These are phyloP conservation scores for Cordyceps fumosorosea DNA, from an alignment of 2,329 filamentous ascomycete genomes.

Conservation along the genomic window DNA sequence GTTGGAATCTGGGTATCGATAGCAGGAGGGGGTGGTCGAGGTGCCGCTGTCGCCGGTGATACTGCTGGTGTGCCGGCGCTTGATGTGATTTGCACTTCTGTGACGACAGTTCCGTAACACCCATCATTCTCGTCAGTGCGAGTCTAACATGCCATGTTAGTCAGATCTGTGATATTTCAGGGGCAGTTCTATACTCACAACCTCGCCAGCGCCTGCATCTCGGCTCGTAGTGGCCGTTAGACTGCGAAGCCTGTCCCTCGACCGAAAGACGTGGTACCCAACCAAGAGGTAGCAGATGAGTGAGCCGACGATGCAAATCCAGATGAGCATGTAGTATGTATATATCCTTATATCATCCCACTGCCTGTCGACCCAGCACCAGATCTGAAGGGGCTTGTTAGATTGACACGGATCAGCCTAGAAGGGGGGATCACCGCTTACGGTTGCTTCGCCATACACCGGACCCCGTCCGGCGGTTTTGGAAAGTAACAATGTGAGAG, in stretches of 20 bases:
- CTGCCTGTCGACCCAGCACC: conserved; percentile 53
- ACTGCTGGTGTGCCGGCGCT: neutral
- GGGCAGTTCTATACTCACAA: conserved; percentile 21
- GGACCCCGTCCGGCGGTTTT: conserved; percentile 28
- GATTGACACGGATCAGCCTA: neutral
- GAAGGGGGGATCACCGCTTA: conserved; percentile 27
- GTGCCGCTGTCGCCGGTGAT: neutral
- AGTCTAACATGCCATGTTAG: conserved; percentile 1
- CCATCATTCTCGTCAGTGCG: conserved; percentile 22
- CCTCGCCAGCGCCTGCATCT: conserved; percentile 25
- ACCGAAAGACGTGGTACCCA: conserved; percentile 53
- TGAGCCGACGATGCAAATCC: conserved; percentile 51
- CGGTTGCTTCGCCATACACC: conserved; percentile 52
- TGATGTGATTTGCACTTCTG: conserved; percentile 35
- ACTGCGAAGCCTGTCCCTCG: conserved; percentile 49
- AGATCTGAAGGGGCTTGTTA: conserved; percentile 36
- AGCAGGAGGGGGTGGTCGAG: neutral
- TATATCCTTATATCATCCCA: conserved; percentile 54
- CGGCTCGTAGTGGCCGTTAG: conserved; percentile 34
- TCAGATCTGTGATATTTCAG: neutral
- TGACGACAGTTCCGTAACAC: conserved; percentile 46
- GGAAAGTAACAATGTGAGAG: conserved; percentile 58
- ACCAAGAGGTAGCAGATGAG: conserved; percentile 50
- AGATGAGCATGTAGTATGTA: conserved; percentile 56
- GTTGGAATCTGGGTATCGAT: neutral